Base-by-base conservation (phyloP, 2,329 filamentous ascomycete genomes). In the Penicillium rolfsii region DNA sequence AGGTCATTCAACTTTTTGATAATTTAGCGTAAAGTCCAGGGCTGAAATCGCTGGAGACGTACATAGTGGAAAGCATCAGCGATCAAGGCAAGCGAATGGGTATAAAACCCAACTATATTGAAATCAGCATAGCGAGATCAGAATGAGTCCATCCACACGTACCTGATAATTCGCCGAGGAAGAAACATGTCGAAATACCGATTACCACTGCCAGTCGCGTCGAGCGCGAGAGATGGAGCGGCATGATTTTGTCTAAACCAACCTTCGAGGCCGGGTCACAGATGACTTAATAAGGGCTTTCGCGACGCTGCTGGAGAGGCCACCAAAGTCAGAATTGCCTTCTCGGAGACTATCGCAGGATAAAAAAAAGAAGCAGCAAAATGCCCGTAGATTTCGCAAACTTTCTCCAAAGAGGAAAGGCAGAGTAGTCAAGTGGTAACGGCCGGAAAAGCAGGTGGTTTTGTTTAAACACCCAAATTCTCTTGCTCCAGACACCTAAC, bases 1-100 rank as follows among this genome's bases (percentile, higher is more conserved):
- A 92, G 76, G 68, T 93, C 89, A 67, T 89, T 91, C 62, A 92
- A 74, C 87, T 90, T 52, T 5, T 26, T 40, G 2, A 33, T 14
- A 4, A 16, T n/a, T 70, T 41, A 72, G 62, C 55, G 33, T 35
- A 0, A 53, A 4, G n/a, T 9, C 26, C 36, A 19, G 8, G 22
- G 1, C 22, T 30, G 16, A 9, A 28, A 14, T 24, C 19, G 49
- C 16, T 6, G 36, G 40, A 66, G 52, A 69, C 84, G 62, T 77
- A 90, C 88, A 71, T 91, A 91, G 72, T 93, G 90, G 67, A 93
- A 92, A 1, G 91, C 89, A 80, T 93, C 90, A 30, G 90, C 89
- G 28, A 93, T 80, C 2, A 93, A 80, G 0, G 89, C 89, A 11
- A 93, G 80, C 0, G 90, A 92, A 55, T 82, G 81, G 1, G 90